phyloP scores from a whole-genome alignment of 352 stramenopile genomes.

The Phytophthora rubi region DNA sequence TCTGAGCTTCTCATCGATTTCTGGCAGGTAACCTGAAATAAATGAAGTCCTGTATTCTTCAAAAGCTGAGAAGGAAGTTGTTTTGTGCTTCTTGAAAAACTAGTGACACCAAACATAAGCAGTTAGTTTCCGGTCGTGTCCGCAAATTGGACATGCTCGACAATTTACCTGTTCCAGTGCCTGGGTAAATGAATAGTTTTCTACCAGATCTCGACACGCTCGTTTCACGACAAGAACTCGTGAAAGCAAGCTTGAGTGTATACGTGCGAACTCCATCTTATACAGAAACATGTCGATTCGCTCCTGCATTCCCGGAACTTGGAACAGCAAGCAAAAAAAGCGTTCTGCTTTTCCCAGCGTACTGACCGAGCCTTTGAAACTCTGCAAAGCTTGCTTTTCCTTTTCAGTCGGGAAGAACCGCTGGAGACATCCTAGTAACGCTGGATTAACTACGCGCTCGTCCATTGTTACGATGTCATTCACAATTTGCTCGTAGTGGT shows the following conservation, averaged over 20 bases:
- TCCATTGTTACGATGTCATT: constrained; percentile 67
- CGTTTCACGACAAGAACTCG: constrained; percentile 67
- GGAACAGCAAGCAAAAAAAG: constrained; percentile 73
- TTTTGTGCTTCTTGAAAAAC: constrained; percentile 55
- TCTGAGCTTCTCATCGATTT: constrained; percentile 58
- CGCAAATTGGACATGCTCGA: not conserved
- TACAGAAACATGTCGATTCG: constrained; percentile 82
- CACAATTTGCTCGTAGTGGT: constrained; percentile 70
- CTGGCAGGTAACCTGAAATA: constrained; percentile 38
- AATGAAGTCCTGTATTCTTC: constrained; percentile 39
- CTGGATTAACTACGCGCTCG: constrained; percentile 58
- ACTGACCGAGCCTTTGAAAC: constrained; percentile 49
- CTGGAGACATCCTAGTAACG: constrained; percentile 74
- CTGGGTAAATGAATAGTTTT: constrained; percentile 73
- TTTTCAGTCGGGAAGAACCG: constrained; percentile 80
- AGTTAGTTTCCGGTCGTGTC: not conserved
- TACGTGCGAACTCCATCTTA: constrained; percentile 71
- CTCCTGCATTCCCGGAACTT: constrained; percentile 60
- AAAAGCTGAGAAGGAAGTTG: constrained; percentile 49
- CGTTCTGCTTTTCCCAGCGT: constrained; percentile 73
- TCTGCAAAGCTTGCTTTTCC: constrained; percentile 52
- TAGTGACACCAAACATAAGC: not conserved
- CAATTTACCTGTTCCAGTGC: constrained; percentile 49
- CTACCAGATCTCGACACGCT: constrained; percentile 67
- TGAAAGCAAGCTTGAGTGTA: constrained; percentile 44